Evolutionary conservation across 768 basidiomycete genomes (phyloP).

Genomic region (Lactarius akahatsu): DNA sequence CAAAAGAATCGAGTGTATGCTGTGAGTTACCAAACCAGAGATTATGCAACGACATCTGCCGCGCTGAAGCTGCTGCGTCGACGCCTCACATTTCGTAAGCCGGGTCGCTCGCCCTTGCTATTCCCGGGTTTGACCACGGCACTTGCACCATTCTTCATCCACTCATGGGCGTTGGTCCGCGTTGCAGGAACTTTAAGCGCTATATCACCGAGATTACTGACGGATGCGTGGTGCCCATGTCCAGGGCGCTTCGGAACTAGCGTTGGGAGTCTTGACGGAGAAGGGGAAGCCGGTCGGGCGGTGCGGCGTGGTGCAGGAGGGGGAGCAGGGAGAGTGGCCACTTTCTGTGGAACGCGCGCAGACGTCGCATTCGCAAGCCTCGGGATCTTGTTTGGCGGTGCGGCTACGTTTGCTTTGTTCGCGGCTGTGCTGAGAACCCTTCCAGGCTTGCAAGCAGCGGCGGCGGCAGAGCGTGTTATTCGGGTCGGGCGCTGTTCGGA

Average conservation of each 20-base stretch:
- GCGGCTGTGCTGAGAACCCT: conserved; percentile 28
- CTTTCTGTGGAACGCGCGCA: conserved; percentile 45
- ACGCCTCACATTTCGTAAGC: conserved; percentile 68
- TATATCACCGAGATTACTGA: conserved; percentile 51
- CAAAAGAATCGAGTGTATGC: conserved; percentile 18
- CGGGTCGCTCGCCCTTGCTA: conserved; percentile 66
- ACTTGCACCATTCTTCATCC: conserved; percentile 73
- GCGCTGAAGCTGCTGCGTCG: conserved; percentile 86
- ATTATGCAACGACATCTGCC: conserved; percentile 78
- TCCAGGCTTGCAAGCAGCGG: conserved; percentile 32
- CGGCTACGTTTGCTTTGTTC: conserved; percentile 34
- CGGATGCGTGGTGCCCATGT: conserved; percentile 43
- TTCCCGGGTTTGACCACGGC: conserved; percentile 71
- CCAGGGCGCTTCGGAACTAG: conserved; percentile 49
- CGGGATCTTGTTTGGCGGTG: conserved; percentile 43
- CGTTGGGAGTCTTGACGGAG: conserved; percentile 76
- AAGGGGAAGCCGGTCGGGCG: conserved; percentile 59
- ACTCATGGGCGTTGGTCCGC: conserved; percentile 41
- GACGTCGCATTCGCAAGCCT: conserved; percentile 42
- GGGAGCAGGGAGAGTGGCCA: conserved; percentile 35
- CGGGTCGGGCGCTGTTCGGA: conserved; percentile 75
- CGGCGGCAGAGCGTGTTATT: conserved; percentile 67
- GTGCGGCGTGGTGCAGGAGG: conserved; percentile 39
- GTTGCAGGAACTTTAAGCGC: conserved; percentile 41
- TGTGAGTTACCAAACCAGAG: conserved; percentile 2